Base-by-base conservation (phyloP, 768 basidiomycete genomes). In the Hericium rajendrae region DNA sequence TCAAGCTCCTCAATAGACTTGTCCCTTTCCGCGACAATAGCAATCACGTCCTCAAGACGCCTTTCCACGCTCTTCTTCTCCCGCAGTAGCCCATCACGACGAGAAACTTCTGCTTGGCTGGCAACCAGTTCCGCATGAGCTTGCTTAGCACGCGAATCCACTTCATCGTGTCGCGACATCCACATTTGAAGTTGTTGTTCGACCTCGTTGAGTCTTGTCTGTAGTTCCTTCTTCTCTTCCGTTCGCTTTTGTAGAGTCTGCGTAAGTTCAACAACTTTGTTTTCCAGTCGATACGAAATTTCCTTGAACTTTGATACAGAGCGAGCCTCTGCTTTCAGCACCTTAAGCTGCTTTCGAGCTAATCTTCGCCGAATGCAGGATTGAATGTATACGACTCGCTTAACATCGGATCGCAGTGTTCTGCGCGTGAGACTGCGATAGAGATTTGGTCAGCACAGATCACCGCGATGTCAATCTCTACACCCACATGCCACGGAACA, bases 231-330 rank as follows among this genome's bases (percentile, higher is more conserved):
- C 76, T 90, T 93, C 74, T 99, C 95, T 58, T 83, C 81, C 2
- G 86, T 94, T 50, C 95, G 85, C 66, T 80, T 86, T 71, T 97
- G 97, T 12, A 99, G 80, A 15, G 75, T 84, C 69, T 99, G 97
- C 0, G 97, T 98, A 60, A 99, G 86, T 69, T 98, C 95, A 58
- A 99, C 92, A 48, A 99, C 97, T 74, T 98, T 99, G 79, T 98
- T 99, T 75, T 99, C 97, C 56, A 99, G 79, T 64, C 83, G 85
- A 68, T 98, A 98, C 0, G 95, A 97, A 63, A 95, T 97, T 73
- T 97, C 94, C 74, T 97, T 97, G 83, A 95, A 97, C 69, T 94
- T 97, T 63, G 91, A 89, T 28, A 94, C 94, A 1, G 97, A 98
- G 53, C 94, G 91, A 6, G 97, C 97, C 71, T 99, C 97, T 8